Evolutionary conservation across 2,329 filamentous ascomycete genomes (phyloP).

Genomic region (Aspergillus awamori): DNA sequence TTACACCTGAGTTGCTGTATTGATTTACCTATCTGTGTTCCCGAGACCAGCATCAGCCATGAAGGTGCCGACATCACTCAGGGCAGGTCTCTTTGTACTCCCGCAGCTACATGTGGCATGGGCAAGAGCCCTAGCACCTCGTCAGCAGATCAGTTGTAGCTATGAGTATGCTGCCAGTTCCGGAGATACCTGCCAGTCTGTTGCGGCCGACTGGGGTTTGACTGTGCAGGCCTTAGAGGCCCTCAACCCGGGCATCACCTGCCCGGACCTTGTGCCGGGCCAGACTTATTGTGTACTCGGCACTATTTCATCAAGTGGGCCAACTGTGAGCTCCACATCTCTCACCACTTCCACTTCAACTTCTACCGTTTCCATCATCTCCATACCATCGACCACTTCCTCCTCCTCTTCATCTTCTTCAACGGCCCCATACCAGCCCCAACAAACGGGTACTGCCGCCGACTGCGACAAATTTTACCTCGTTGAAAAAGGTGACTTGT

Average conservation of each 20-base stretch:
- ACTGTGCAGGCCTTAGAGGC: conserved; percentile 23
- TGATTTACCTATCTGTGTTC: not conserved
- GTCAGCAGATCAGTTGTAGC: conserved; percentile 14
- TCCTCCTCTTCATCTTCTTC: not conserved
- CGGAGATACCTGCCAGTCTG: conserved; percentile 32
- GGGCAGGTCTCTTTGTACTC: conserved; percentile 2
- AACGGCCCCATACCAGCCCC: not conserved
- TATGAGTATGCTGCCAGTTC: conserved; percentile 13
- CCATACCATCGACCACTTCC: not conserved
- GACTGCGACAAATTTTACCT: not conserved
- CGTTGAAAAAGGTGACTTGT: not conserved
- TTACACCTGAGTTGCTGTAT: not conserved
- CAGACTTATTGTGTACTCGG: conserved; percentile 19
- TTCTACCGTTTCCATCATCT: not conserved
- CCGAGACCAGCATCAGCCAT: not conserved
- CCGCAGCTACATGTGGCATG: conserved; percentile 9
- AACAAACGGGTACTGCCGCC: not conserved
- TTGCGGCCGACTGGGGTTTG: conserved; percentile 28
- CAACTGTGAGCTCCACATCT: not conserved
- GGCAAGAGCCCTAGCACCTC: not conserved
- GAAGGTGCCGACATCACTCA: not conserved
- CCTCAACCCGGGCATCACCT: conserved; percentile 31
- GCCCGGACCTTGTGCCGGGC: conserved; percentile 21
- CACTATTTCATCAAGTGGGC: not conserved
- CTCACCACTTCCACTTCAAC: not conserved